Evolutionary conservation across 371 early-diverging fungal species (phyloP).

Genomic region (Blastocladiella emersonii): DNA sequence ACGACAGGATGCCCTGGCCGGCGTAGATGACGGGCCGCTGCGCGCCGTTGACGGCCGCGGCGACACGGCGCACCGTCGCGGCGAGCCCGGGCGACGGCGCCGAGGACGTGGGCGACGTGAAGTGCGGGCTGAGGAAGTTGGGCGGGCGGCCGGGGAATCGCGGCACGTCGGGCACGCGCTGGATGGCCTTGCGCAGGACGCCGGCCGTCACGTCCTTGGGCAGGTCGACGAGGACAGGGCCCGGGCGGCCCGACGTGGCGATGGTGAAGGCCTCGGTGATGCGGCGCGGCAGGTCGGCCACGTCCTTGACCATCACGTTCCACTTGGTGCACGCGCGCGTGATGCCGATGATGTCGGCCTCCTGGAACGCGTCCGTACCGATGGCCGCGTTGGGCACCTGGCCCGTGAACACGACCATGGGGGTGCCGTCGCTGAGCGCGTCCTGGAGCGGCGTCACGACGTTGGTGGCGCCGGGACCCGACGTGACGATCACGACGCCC

Average conservation of each 20-base stretch:
- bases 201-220: conserved; percentile 95
- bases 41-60: conserved; percentile 72
- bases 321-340: conserved; percentile 65
- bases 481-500: conserved; percentile 89
- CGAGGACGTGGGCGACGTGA: conserved; percentile 10
- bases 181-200: conserved; percentile 67
- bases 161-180: conserved; percentile 37
- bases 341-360: conserved; percentile 92
- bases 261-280: conserved; percentile 95
- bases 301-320: conserved; percentile 96
- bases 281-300: conserved; percentile 84
- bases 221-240: conserved; percentile 92
- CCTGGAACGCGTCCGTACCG: conserved; percentile 95
- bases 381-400: conserved; percentile 86
- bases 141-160: conserved; percentile 3
- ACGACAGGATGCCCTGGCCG: conserved; percentile 76
- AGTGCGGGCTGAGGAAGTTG: conserved; percentile 1
- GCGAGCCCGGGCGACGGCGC: neutral
- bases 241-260: conserved; percentile 89
- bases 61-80: conserved; percentile 41
- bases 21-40: conserved; percentile 88
- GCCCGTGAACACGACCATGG: conserved; percentile 87
- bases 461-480: conserved; percentile 97
- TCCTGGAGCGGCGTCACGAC: conserved; percentile 94
- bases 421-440: conserved; percentile 85